Conservation (phyloP, 1,284 basidiomycete species). For the Fomitopsis palustris region DNA sequence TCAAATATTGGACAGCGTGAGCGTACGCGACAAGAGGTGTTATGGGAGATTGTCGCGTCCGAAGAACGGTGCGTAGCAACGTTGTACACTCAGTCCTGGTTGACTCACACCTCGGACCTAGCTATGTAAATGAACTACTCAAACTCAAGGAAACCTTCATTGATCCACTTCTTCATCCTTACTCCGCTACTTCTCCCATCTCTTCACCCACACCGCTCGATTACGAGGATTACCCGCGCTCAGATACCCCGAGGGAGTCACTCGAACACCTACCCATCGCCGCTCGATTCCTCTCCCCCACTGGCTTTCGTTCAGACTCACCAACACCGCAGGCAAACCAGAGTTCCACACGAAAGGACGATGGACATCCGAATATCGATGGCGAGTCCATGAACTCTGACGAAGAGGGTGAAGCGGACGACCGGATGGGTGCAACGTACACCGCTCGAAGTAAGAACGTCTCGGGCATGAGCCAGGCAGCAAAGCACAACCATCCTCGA, state of each 20-base stretch:
- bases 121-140: conserved; percentile 88
- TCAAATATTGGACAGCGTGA: conserved; percentile 91
- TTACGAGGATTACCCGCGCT: conserved; percentile 53
- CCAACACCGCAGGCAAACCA: conserved; percentile 27
- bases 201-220: conserved; percentile 56
- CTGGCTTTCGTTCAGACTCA: conserved; percentile 50
- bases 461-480: conserved; percentile 32
- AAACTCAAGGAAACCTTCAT: conserved; percentile 94
- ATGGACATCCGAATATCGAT: conserved; percentile 56
- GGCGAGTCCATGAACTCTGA: conserved; percentile 70
- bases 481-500: conserved; percentile 66
- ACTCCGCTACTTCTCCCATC: conserved; percentile 49
- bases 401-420: conserved; percentile 60
- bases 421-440: conserved; percentile 49
- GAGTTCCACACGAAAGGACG: conserved; percentile 39
- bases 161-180: conserved; percentile 84
- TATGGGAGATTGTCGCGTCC: conserved; percentile 97
- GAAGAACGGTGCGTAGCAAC: conserved; percentile 78
- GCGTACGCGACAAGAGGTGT: conserved; percentile 92
- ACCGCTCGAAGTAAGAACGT: conserved; percentile 31
- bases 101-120: conserved; percentile 31
- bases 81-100: conserved; percentile 4
- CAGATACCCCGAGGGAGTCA: conserved; percentile 65
- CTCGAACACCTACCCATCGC: conserved; percentile 86
- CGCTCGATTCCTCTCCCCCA: conserved; percentile 83